These are phyloP conservation scores for Nidularia pulvinata DNA, from an alignment of 768 basidiomycete species.

Conservation along the genomic window DNA sequence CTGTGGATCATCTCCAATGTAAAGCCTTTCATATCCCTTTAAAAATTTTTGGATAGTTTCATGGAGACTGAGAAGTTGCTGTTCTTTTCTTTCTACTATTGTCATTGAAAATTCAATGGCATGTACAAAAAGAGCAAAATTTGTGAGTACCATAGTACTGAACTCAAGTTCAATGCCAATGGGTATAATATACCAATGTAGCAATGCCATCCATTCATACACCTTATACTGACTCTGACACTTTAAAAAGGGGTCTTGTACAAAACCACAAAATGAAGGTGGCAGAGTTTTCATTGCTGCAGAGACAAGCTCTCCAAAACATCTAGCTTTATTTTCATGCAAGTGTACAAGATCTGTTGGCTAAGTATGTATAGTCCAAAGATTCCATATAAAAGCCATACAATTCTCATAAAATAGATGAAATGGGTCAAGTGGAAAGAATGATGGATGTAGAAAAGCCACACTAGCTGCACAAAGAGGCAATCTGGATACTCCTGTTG, in stretches of 20 bases:
- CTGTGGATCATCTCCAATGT: slow-evolving; percentile 6
- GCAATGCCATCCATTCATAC: slow-evolving; percentile 31
- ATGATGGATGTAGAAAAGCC: slow-evolving; percentile 27
- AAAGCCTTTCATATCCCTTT: slow-evolving; percentile 9
- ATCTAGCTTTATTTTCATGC: slow-evolving; percentile 5
- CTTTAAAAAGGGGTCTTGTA: slow-evolving; percentile 24
- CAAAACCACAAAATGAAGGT: slow-evolving; percentile 23
- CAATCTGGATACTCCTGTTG: slow-evolving; percentile 18
- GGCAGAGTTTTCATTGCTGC: slow-evolving; percentile 22
- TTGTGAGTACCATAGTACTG: slow-evolving; percentile 13
- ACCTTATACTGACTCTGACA: slow-evolving; percentile 32
- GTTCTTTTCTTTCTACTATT: slow-evolving; percentile 2
- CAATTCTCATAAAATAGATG: slow-evolving; percentile 31
- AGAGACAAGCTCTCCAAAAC: slow-evolving; percentile 16
- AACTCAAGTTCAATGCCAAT: slow-evolving; percentile 27
- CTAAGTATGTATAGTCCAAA: slow-evolving; percentile 20
- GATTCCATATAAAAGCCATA: slow-evolving; percentile 23
- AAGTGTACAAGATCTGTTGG: slow-evolving; percentile 14
- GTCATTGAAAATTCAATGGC: slow-evolving; percentile 20
- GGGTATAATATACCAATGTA: slow-evolving; percentile 31
- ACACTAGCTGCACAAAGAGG: slow-evolving; percentile 23
- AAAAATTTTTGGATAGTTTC: slow-evolving; percentile 7
- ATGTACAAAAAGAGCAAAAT: slow-evolving; percentile 19
- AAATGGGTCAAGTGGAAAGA: slow-evolving; percentile 30
- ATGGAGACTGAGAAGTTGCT: slow-evolving; percentile 8